Evolutionary conservation across 257 asterid species (phyloP), one percentile per base, ranked within the genome.

Genomic region (Gardenia jasminoides): DNA sequence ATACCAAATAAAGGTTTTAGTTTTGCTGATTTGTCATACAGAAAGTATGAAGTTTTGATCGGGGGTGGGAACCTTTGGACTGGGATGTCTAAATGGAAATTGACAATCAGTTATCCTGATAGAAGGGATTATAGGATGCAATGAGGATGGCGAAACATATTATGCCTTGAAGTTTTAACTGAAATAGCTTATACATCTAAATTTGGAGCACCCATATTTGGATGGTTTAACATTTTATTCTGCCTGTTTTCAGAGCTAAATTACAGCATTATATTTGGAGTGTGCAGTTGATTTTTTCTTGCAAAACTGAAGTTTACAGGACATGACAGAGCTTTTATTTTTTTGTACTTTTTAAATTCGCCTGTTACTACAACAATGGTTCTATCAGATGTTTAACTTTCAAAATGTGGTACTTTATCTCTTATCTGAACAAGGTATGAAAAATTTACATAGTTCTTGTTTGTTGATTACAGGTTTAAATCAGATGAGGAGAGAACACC

Each of bases 401-500:
- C 13, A 59, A 13, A n/a, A 24, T 22, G n/a, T 24, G 59, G 59
- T 54, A 22, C 13, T n/a, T 10, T 59, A 12, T 59, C 30, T 24
- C 66, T 59, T 59, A 59, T 12, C 24, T 22, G 12, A 46, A 46
- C 50, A 46, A 7, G 47, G 50, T 46, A 41, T 46, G 4, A 36
- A 48, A 46, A 56, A 74, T 61, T 74, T 64, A 26, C 47, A 30
- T 13, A 58, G 13, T 79, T 83, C 72, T 58, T 79, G 64, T 78
- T 85, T 82, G 19, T 47, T 74, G 74, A 71, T 83, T 81, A 43
- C 91, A 96, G 99, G 94, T 96, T 96, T 89, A 96, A 96, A 88
- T 96, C 98, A 24, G 99, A 96, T 26, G 98, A 96, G 79, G 98
- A 96, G 85, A 92, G 99, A 88, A 39, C 88, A 30, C 98, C 99